Base-by-base conservation (phyloP, 1,139 yeast genomes). In the Casaregolazyma lundiana region DNA sequence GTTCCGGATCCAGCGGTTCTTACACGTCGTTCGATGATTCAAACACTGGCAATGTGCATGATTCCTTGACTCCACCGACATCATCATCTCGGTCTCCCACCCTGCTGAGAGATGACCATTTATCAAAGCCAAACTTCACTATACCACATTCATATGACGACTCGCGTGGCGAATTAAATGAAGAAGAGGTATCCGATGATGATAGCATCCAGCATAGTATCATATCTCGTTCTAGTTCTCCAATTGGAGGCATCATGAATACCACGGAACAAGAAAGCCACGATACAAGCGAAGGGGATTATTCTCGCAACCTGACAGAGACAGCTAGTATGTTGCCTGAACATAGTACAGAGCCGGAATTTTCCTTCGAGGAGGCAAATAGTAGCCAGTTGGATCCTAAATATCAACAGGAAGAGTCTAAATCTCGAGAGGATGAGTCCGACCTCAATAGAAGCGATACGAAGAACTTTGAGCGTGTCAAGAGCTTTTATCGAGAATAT, bases 401-500 rank as follows among this genome's bases (percentile, higher is more conserved):
- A n/a, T n/a, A n/a, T n/a, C n/a, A n/a, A n/a, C n/a, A n/a, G n/a
- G 46, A 32, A 30, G 39, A 26, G 13, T 7, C 39, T 26, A 8
- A 18, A 19, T 17, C n/a, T n/a, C n/a, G n/a, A n/a, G 46, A 46
- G 4, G 39, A 24, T 16, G 35, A 36, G 17, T 24, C 35, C 16
- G 35, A 35, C 4, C 52, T 57, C 19, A 46, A 45, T 13, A 49
- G 61, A 38, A 54, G 50, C 17, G 54, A 51, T 30, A 57, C 60
- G 24, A 56, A 56, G 49, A 55, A 59, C 38, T 62, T 60, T 49
- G 65, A 62, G 21, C 54, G 66, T 8, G 62, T 62, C 44, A 58
- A 56, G 44, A 60, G 64, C 9, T 54, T 62, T 43, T 62, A 62
- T 50, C 54, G 62, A 30, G 66, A 62, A 45, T 62, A 62, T 17